Base-by-base conservation (phyloP, 2,329 filamentous ascomycete species). In the Lachnellula subtilissima region DNA sequence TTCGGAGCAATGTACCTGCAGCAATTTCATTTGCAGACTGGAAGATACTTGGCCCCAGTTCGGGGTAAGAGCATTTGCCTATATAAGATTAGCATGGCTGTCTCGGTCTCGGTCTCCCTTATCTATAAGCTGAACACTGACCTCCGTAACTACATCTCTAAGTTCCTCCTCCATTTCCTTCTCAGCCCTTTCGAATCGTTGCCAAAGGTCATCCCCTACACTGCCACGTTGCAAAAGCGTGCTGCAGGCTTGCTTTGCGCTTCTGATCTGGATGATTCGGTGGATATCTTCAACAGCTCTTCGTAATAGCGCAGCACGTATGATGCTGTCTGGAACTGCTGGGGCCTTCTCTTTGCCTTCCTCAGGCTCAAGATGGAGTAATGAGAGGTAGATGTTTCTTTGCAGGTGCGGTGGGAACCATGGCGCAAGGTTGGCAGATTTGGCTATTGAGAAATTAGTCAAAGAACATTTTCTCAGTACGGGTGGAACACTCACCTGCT, bases 81-180 rank as follows among this genome's bases (percentile, higher is more conserved):
- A 48, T 42, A 22, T 53, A 19, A 55, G 55, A 55, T 71, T 58
- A 71, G 61, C 52, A 53, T 50, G 42, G 5, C 17, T 48, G 11
- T 15, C 42, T 39, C 14, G 3, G 51, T 35, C 5, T 19, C 22
- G 4, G 11, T 36, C 17, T 23, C 19, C 42, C 1, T 14, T 22
- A 39, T 12, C 9, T n/a, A 19, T n/a, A n/a, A 9, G 22, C 5
- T 43, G 40, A 40, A 23, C 1, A 61, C 80, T 60, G 73, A 95
- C 91, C 85, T 97, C 93, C 66, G 86, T 83, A 36, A 97, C 91
- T 23, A 97, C 93, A 74, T 99, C 94, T 66, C 90, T 84, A 59
- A 99, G 79, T 75, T 99, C 94, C 64, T 91, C 90, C 75, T 99
- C 92, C 79, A 97, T 95, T 75, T 99, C 94, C 77, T 95, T 92